Conservation (phyloP, 345 rosid genomes). For the Heritiera littoralis region DNA sequence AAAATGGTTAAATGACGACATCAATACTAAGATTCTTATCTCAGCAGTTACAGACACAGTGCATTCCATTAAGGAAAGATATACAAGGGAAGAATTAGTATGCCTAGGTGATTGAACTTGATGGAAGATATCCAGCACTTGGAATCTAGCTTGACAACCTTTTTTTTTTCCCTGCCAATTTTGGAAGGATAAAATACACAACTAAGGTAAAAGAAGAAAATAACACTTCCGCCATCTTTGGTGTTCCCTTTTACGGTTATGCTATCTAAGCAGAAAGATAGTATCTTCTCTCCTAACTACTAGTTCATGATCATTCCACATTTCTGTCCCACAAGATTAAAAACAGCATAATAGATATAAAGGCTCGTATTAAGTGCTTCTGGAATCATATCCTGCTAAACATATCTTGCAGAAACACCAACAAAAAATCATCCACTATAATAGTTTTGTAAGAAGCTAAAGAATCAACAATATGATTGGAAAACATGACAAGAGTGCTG, state of each 20-base stretch:
- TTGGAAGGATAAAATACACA: background rate
- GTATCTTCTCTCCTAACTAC: background rate
- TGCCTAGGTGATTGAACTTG: background rate
- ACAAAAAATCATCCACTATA: background rate
- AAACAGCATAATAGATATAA: background rate
- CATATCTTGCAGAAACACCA: background rate
- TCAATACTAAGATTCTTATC: background rate
- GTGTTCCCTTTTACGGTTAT: background rate
- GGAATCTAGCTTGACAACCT: background rate
- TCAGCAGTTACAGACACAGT: background rate
- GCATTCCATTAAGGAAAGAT: background rate
- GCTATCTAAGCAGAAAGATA: background rate
- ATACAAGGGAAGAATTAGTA: background rate
- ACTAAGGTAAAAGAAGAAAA: background rate
- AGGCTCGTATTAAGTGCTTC: background rate
- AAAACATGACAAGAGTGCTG: background rate
- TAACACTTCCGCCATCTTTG: background rate
- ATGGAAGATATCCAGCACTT: background rate
- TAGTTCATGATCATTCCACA: background rate
- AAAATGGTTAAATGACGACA: background rate
- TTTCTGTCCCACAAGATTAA: background rate
- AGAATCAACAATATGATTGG: background rate
- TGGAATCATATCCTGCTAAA: background rate
- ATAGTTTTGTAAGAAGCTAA: background rate
- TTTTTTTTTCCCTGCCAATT: background rate